Evolutionary conservation across 1,284 basidiomycete species (phyloP).

Genomic region (Tremellales sp.): DNA sequence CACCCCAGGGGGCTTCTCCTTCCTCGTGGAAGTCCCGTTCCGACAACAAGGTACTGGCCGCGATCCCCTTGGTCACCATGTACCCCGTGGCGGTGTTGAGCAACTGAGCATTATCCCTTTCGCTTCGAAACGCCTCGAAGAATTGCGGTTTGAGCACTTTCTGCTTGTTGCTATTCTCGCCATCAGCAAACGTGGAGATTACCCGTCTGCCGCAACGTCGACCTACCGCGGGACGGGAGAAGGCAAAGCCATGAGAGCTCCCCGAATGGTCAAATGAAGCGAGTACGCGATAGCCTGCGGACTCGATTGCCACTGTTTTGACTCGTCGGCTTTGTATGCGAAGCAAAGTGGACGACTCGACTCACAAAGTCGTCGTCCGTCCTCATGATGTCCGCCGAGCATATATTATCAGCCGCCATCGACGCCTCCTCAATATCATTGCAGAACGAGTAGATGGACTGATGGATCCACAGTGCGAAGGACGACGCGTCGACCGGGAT

Average conservation of each 20-base stretch:
- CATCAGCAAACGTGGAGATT: background rate
- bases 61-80: conserved; percentile 30
- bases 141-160: conserved; percentile 59
- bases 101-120: conserved; percentile 36
- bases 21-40: conserved; percentile 9
- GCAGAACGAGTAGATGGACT: conserved; percentile 85
- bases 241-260: conserved; percentile 76
- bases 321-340: background rate
- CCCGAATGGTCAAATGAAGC: conserved; percentile 74
- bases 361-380: conserved; percentile 65
- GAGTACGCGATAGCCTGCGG: conserved; percentile 70
- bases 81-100: conserved; percentile 41
- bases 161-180: conserved; percentile 54
- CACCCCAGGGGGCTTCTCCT: conserved; percentile 26
- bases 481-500: conserved; percentile 87
- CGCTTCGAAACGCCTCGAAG: conserved; percentile 48
- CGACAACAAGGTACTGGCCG: conserved; percentile 13
- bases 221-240: conserved; percentile 68
- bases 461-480: conserved; percentile 85
- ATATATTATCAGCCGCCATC: conserved; percentile 70
- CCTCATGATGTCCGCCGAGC: conserved; percentile 70
- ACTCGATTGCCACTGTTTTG: conserved; percentile 58
- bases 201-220: background rate
- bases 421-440: conserved; percentile 70
- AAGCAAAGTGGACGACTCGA: conserved; percentile 23